Conservation (phyloP, 2,329 filamentous ascomycete genomes). For the Xylaria sp. region DNA sequence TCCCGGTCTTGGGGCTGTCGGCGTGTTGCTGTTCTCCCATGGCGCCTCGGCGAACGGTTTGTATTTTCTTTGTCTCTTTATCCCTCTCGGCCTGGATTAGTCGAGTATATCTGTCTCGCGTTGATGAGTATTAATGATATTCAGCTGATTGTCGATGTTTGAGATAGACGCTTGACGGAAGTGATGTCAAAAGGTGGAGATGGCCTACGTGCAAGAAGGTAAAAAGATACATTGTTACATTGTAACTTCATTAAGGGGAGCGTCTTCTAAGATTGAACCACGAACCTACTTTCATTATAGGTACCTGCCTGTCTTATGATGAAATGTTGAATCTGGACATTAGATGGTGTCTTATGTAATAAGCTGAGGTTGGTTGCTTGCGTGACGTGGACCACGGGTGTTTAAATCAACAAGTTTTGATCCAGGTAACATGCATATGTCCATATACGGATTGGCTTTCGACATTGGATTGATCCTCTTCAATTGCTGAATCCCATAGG, state of each 20-base stretch:
- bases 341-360: background rate
- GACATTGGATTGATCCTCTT: background rate
- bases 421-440: background rate
- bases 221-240: conserved; percentile 6
- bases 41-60: background rate
- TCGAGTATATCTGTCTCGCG: background rate
- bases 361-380: background rate
- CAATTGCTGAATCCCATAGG: background rate
- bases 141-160: background rate
- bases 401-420: background rate
- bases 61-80: background rate
- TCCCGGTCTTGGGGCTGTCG: conserved; percentile 17
- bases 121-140: background rate
- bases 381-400: background rate
- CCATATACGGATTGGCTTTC: background rate
- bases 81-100: background rate
- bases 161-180: background rate
- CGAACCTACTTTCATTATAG: background rate
- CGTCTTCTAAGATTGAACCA: background rate
- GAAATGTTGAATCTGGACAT: background rate
- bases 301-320: background rate
- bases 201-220: background rate
- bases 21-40: background rate
- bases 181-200: conserved; percentile 6
- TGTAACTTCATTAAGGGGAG: background rate